These are phyloP conservation scores for Nigrospora sphaerica DNA, from an alignment of 2,329 filamentous ascomycete species.

Conservation along the genomic window DNA sequence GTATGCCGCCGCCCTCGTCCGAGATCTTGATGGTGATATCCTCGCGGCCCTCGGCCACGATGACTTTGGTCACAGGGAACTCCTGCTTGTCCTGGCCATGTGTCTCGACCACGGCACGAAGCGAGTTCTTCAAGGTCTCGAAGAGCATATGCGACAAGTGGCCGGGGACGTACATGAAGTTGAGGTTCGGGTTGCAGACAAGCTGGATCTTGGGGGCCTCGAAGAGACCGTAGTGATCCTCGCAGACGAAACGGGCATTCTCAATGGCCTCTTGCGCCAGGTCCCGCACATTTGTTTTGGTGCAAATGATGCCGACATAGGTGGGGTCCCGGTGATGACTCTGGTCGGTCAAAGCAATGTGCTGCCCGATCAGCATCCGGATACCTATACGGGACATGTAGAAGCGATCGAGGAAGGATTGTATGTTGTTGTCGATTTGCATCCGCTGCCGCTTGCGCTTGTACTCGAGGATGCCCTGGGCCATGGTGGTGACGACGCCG, in stretches of 20 bases:
- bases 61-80: conserved; percentile 94
- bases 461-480: conserved; percentile 95
- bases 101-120: conserved; percentile 91
- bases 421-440: conserved; percentile 97
- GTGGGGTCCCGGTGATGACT: conserved; percentile 81
- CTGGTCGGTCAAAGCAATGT: conserved; percentile 94
- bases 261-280: conserved; percentile 96
- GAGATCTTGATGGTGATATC: conserved; percentile 99
- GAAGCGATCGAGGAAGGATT: conserved; percentile 95
- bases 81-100: conserved; percentile 93
- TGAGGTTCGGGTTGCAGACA: conserved; percentile 85
- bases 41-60: conserved; percentile 94
- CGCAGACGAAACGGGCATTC: conserved; percentile 97
- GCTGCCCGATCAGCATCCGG: conserved; percentile 97
- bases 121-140: conserved; percentile 96
- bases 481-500: conserved; percentile 94
- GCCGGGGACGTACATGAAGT: conserved; percentile 99
- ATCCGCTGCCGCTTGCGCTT: conserved; percentile 93
- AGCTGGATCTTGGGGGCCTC: conserved; percentile 95
- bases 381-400: conserved; percentile 99
- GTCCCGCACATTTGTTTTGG: conserved; percentile 93
- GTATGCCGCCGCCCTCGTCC: conserved; percentile 94
- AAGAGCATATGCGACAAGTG: conserved; percentile 99
- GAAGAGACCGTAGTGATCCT: conserved; percentile 96
- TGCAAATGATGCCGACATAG: conserved; percentile 98